Percentiles rank a stretch among this genome's conserved stretches.
phyloP scores from a whole-genome alignment of 1,139 yeast species.

The Yamadazyma songkhlaensis region DNA sequence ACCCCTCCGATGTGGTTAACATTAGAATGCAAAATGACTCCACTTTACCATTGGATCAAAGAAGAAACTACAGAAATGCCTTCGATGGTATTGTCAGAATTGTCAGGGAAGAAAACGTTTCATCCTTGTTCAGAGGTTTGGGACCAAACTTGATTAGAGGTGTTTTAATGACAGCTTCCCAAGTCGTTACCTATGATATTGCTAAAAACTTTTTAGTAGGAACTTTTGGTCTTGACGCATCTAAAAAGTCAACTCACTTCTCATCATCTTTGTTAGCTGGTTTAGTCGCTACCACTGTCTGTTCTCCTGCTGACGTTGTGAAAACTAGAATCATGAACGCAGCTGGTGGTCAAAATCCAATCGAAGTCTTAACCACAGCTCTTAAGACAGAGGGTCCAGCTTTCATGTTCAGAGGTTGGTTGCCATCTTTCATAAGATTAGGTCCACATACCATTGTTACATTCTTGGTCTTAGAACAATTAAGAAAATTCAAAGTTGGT shows the following conservation, averaged over 20 bases:
- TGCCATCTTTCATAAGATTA: constrained; percentile 79
- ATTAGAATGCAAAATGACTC: constrained; percentile 91
- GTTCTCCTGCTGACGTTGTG: constrained; percentile 90
- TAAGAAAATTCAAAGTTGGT: constrained; percentile 58
- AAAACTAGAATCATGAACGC: constrained; percentile 85
- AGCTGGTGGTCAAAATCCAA: constrained; percentile 49
- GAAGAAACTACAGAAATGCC: constrained; percentile 78
- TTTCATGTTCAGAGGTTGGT: constrained; percentile 89
- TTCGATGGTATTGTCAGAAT: constrained; percentile 70
- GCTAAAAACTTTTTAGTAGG: constrained; percentile 63
- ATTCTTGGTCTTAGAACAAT: constrained; percentile 75
- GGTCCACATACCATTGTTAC: constrained; percentile 91
- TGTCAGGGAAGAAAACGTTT: constrained; percentile 55
- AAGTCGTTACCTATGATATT: constrained; percentile 83
- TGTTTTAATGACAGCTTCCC: constrained; percentile 86
- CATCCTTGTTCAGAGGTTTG: constrained; percentile 70
- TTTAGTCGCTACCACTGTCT: constrained; percentile 82
- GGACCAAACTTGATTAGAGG: constrained; percentile 80
- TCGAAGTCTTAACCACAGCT: constrained; percentile 51
- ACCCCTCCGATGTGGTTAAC: constrained; percentile 85
- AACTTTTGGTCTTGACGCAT: constrained; percentile 51
- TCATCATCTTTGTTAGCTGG: constrained; percentile 78
- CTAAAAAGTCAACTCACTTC: constrained; percentile 70
- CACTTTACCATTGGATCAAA: constrained; percentile 57
- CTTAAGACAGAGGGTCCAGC: constrained; percentile 67